Base-by-base conservation (phyloP, 805 yeast species). In the Kregervanrija delftensis region DNA sequence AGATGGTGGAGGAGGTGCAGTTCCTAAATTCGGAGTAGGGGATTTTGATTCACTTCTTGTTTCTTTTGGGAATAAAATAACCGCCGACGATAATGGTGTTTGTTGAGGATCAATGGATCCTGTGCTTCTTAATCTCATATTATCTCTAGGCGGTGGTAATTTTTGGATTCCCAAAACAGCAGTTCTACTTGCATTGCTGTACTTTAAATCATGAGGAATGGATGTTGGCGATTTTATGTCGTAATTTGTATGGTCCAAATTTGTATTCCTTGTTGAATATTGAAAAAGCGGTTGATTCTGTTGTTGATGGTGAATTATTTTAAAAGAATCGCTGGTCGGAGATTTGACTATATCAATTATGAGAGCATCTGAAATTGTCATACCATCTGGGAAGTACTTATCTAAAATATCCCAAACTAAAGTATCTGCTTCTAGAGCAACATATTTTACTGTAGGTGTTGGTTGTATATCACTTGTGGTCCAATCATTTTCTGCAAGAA, bases 351-450 rank as follows among this genome's bases (percentile, higher is more conserved):
- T 61, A n/a, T 75, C 85, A 11, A 84, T 70, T 2, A 83, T 59
- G 30, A 85, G 68, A 0, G 91, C 83, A 41, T 83, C 87, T 13
- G 66, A 64, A 72, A 82, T 74, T 2, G 60, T 51, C 89, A 83
- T 85, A 0, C 88, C 87, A n/a, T 66, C 58, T 0, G 89, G 86
- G 56, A 66, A 85, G 53, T 72, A 74, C 15, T 65, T 65, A 47
- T 84, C 89, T 8, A 86, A 51, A 0, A 83, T 52, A 9, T 64
- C 61, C 76, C 80, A 78, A 1, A 86, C 77, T 14, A 66, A 60
- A 41, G 72, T 74, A 55, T 85, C 91, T 0, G 93, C 86, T 46
- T 77, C 80, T 4, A 81, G 43, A 2, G 50, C 46, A 15, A 52
- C 11, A 14, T 33, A 30, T 11, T 31, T 31, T 39, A 30, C 14